Base-by-base conservation (phyloP, 2,329 filamentous ascomycete genomes). In the Corynespora cassiicola region DNA sequence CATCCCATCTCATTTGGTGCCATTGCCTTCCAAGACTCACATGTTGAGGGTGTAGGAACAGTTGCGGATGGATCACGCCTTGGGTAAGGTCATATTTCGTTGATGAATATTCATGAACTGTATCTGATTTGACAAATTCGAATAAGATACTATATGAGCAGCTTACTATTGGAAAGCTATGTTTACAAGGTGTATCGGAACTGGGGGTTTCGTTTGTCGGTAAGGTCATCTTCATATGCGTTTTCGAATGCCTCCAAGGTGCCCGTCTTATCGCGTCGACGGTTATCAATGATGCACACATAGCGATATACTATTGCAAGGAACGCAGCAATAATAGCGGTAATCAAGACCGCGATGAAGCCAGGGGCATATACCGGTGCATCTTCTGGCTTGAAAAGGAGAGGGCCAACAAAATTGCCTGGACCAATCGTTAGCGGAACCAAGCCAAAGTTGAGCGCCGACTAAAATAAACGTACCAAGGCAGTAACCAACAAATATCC, bases 401-500 rank as follows among this genome's bases (percentile, higher is more conserved):
- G 54, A 39, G 52, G 63, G 61, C 76, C 50, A 17, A 58, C 53
- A 16, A 58, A 51, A 24, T 58, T 58, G 14, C 53, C 73, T 29
- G 65, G 30, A 26, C 51, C 56, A 17, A 59, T 59, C 4, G 25
- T 33, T 22, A 32, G n/a, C n/a, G n/a, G 11, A 12, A n/a, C n/a
- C n/a, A n/a, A n/a, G 17, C 5, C 19, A 23, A 16, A 21, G 37
- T 10, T 12, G 14, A 27, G 26, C 4, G 25, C 5, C n/a, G n/a
- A n/a, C n/a, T n/a, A n/a, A n/a, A n/a, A n/a, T 12, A 6, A 7
- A 31, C 42, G 39, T 42, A 72, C 72, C 75, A 7, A 78, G 58
- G 47, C 76, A 79, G 47, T 78, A 79, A 1, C 75, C 76, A 14
- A 78, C 70, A 33, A 75, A 79, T 5, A 78, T 62, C 0, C 75